Conservation (phyloP, 2,329 filamentous ascomycete genomes). For the Aspergillus sp. region DNA sequence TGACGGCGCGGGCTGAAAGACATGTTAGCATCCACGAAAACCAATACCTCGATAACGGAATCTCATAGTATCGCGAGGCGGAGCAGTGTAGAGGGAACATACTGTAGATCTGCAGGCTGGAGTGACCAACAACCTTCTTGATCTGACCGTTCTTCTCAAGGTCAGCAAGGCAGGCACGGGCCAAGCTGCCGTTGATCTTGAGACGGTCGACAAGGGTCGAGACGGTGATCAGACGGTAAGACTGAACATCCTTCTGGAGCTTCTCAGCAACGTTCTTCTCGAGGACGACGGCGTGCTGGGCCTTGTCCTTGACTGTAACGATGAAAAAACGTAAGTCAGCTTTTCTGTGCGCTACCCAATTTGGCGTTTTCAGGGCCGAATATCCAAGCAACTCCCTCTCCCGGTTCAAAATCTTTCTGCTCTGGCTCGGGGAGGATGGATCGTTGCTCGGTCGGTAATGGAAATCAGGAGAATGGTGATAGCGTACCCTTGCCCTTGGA, state of each 20-base stretch:
- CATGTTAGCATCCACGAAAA: constrained; percentile 6
- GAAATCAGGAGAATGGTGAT: constrained; percentile 12
- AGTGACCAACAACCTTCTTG: constrained; percentile 95
- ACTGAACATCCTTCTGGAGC: constrained; percentile 99
- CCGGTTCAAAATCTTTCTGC: constrained; percentile 18
- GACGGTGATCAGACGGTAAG: constrained; percentile 98
- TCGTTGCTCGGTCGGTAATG: constrained; percentile 8
- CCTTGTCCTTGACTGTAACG: constrained; percentile 97
- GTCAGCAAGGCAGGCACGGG: constrained; percentile 81
- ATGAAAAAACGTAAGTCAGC: constrained; percentile 19
- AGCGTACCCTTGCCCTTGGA: constrained; percentile 53
- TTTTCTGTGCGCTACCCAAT: neutral
- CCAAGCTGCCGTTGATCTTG: constrained; percentile 99
- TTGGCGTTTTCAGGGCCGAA: constrained; percentile 4
- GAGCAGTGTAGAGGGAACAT: constrained; percentile 34
- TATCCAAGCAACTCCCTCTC: constrained; percentile 1
- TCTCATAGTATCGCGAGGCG: neutral
- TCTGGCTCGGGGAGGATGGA: constrained; percentile 6
- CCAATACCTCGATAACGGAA: neutral
- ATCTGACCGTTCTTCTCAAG: constrained; percentile 98
- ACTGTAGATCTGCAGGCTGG: constrained; percentile 98
- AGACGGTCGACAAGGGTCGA: constrained; percentile 98
- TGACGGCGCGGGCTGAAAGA: constrained; percentile 37
- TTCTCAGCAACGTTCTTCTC: constrained; percentile 97
- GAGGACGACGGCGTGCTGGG: constrained; percentile 96